These are phyloP conservation scores for Wickerhamomyces sp. DNA, from an alignment of 1,139 yeast species.

Conservation along the genomic window DNA sequence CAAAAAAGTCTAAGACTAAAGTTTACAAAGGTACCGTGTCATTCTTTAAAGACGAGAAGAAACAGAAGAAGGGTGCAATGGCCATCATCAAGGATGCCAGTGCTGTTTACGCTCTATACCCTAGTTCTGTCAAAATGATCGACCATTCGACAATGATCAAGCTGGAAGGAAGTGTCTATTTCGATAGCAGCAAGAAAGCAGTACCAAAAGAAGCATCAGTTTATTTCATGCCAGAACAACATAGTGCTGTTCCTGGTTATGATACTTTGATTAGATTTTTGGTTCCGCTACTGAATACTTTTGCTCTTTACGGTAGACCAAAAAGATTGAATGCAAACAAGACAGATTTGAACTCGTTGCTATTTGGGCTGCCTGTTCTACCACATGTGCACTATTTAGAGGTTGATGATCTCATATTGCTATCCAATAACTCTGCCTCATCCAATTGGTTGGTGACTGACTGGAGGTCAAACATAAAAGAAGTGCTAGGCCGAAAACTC, in stretches of 20 bases:
- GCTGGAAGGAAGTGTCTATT: constrained; percentile 74
- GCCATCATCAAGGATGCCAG: constrained; percentile 71
- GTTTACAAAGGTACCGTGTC: constrained; percentile 52
- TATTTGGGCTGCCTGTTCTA: constrained; percentile 88
- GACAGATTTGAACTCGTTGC: constrained; percentile 66
- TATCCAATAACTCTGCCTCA: constrained; percentile 33
- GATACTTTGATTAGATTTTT: constrained; percentile 88
- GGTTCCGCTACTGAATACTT: constrained; percentile 81
- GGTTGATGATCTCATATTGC: constrained; percentile 45
- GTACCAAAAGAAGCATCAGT: constrained; percentile 74
- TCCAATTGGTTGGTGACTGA: constrained; percentile 58
- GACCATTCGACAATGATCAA: constrained; percentile 87
- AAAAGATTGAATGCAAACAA: constrained; percentile 84
- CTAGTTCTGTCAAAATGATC: constrained; percentile 73
- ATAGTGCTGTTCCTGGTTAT: constrained; percentile 89
- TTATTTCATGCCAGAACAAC: constrained; percentile 92
- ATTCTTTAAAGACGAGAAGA: constrained; percentile 66
- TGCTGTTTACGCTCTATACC: constrained; percentile 89
- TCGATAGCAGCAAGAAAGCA: constrained; percentile 48
- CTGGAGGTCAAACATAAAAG: constrained; percentile 67
- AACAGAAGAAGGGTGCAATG: constrained; percentile 68
- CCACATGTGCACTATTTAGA: constrained; percentile 83
- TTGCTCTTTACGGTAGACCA: constrained; percentile 89
- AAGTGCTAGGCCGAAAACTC: constrained; percentile 57
- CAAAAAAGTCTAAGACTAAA: constrained; percentile 33